phyloP scores from a whole-genome alignment of 208 protist species.

The Naegleria fowleri region DNA sequence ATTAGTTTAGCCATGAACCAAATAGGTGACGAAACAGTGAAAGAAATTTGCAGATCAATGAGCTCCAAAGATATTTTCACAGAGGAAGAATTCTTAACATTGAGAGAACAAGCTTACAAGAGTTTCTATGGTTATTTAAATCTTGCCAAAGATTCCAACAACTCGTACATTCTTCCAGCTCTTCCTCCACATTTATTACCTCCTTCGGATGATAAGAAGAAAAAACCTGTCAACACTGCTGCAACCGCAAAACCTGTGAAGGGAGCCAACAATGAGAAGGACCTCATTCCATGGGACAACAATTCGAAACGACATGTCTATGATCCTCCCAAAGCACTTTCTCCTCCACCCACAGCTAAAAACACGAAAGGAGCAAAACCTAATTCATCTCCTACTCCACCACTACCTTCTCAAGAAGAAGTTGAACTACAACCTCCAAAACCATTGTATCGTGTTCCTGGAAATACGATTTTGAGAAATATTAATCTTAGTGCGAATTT shows the following conservation, averaged over 20 bases:
- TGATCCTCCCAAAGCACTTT: background rate
- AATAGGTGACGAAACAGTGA: background rate
- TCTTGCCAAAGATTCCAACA: background rate
- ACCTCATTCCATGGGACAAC: background rate
- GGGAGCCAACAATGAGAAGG: background rate
- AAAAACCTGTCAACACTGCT: background rate
- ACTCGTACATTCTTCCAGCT: background rate
- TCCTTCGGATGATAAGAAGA: background rate
- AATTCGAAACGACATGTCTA: background rate
- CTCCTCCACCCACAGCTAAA: background rate
- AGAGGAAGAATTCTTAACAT: background rate
- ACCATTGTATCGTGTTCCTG: background rate
- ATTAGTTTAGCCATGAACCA: constrained; percentile 9
- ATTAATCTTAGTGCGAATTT: background rate
- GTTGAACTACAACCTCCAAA: background rate
- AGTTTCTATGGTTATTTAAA: background rate
- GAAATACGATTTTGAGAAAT: background rate
- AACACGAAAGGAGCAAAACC: background rate
- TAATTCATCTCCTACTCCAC: background rate
- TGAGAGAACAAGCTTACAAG: background rate
- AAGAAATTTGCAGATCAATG: background rate
- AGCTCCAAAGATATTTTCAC: background rate
- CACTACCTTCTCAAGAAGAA: background rate
- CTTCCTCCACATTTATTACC: background rate
- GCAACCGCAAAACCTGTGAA: background rate